Percentiles rank a stretch among this genome's conserved stretches.
phyloP scores from a whole-genome alignment of 2,329 filamentous ascomycete species.

The Hypoxylon sp. region DNA sequence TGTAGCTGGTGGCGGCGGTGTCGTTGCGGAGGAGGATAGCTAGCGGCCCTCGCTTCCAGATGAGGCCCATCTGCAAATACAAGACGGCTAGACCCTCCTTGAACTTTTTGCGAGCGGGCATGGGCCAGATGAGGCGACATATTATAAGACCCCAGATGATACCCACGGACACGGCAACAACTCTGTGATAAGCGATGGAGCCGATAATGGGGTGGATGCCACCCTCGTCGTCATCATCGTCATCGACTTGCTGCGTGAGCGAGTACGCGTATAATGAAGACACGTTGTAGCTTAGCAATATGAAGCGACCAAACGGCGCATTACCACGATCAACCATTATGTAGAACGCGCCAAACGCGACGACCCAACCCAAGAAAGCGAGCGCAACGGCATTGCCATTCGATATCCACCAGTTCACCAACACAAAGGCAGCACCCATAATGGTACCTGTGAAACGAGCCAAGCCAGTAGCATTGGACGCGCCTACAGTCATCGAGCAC shows the following conservation, averaged over 20 bases:
- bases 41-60: slow-evolving; percentile 95
- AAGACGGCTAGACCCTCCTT: slow-evolving; percentile 91
- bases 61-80: slow-evolving; percentile 93
- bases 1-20: slow-evolving; percentile 74
- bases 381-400: slow-evolving; percentile 81
- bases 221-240: slow-evolving; percentile 90
- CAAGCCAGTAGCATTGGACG: slow-evolving; percentile 92
- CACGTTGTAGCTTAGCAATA: slow-evolving; percentile 95
- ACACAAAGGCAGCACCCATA: slow-evolving; percentile 81
- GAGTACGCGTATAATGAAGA: slow-evolving; percentile 95
- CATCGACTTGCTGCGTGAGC: slow-evolving; percentile 82
- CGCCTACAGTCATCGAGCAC: slow-evolving; percentile 96
- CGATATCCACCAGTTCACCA: slow-evolving; percentile 83
- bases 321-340: slow-evolving; percentile 88
- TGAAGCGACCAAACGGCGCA: slow-evolving; percentile 92
- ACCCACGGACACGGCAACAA: slow-evolving; percentile 86
- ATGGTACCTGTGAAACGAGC: slow-evolving; percentile 90
- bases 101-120: slow-evolving; percentile 88
- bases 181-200: slow-evolving; percentile 89
- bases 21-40: slow-evolving; percentile 77
- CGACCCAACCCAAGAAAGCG: slow-evolving; percentile 84
- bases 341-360: slow-evolving; percentile 88
- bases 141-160: slow-evolving; percentile 94
- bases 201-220: slow-evolving; percentile 86
- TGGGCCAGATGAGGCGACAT: slow-evolving; percentile 92